A percentile compares a stretch with the other conserved stretches of the same genome.
Evolutionary conservation across 192 early-diverging fungal genomes (phyloP).

Genomic region (Gigaspora rosea): DNA sequence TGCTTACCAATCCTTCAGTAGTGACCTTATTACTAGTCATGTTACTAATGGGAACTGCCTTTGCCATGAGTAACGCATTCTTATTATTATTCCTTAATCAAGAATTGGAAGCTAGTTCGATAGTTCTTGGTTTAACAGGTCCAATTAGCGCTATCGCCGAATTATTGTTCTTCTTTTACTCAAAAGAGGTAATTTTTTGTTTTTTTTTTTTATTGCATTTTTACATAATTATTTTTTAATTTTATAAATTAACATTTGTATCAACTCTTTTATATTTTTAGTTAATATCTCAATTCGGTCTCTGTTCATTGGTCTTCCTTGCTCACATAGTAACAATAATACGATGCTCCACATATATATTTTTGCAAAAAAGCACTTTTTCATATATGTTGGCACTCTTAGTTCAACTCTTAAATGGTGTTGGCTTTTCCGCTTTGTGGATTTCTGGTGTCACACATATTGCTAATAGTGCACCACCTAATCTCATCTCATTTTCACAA

Average conservation of each 20-base stretch:
- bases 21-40: slow-evolving; percentile 44
- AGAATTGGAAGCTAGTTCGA: slow-evolving; percentile 46
- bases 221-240: background rate
- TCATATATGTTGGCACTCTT: slow-evolving; percentile 42
- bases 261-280: slow-evolving; percentile 27
- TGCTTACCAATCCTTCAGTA: slow-evolving; percentile 39
- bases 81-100: slow-evolving; percentile 47
- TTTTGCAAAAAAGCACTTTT: slow-evolving; percentile 35
- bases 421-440: slow-evolving; percentile 51
- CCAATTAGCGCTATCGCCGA: slow-evolving; percentile 45
- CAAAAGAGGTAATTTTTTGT: slow-evolving; percentile 46
- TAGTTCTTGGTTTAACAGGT: slow-evolving; percentile 46
- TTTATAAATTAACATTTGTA: background rate
- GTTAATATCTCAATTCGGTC: slow-evolving; percentile 48
- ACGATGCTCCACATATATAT: slow-evolving; percentile 44
- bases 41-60: slow-evolving; percentile 50
- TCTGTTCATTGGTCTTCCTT: slow-evolving; percentile 42
- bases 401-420: slow-evolving; percentile 46
- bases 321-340: slow-evolving; percentile 51
- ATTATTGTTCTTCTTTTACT: slow-evolving; percentile 50
- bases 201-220: background rate
- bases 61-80: slow-evolving; percentile 47
- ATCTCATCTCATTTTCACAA: slow-evolving; percentile 48
- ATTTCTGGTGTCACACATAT: slow-evolving; percentile 47
- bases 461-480: slow-evolving; percentile 46